Evolutionary conservation across 768 basidiomycete genomes (phyloP), one percentile per base, ranked within the genome.

Genomic region (Termitomyces sp.): DNA sequence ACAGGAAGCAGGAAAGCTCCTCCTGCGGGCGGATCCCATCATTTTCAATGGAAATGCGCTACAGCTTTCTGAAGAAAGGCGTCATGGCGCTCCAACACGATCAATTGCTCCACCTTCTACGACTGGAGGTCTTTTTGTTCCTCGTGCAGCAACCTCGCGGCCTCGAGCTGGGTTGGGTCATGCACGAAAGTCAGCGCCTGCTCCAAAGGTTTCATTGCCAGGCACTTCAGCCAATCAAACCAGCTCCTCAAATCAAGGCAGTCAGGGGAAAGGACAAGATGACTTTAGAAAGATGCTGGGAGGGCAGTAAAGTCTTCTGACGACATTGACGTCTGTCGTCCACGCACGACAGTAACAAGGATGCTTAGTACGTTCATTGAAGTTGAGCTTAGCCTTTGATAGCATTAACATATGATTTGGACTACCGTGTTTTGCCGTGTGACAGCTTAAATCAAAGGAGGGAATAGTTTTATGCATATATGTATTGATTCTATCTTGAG

Each of bases 241-340:
- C 2, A 54, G 64, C 11, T 63, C 64, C 40, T 68, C 70, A 27
- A 39, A 5, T 40, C 37, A 39, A 28, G 17, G 17, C 41, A 43
- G 39, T 52, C 52, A 40, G 45, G 76, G 73, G 28, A 86, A 80
- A 67, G 82, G 83, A 2, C 93, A 94, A 67, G 86, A 93, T 62
- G 91, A 91, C 63, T 96, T 96, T 69, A 76, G 94, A 56, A 91
- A 86, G 65, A 87, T 95, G 86, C 68, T 95, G 32, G 74, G 73
- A 56, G 62, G 59, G 8, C 49, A 54, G 56, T 51, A n/a, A 50
- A 51, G 11, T 23, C 12, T 2, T 50, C 19, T 32, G 30, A 28
- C 11, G 46, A 34, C 32, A 23, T 11, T 34, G 12, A 21, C 9
- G 14, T 14, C 19, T 35, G 16, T 51, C 10, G n/a, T 51, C 16